Base-by-base conservation (phyloP, 2,329 filamentous ascomycete genomes). In the Hypocrella siamensis region DNA sequence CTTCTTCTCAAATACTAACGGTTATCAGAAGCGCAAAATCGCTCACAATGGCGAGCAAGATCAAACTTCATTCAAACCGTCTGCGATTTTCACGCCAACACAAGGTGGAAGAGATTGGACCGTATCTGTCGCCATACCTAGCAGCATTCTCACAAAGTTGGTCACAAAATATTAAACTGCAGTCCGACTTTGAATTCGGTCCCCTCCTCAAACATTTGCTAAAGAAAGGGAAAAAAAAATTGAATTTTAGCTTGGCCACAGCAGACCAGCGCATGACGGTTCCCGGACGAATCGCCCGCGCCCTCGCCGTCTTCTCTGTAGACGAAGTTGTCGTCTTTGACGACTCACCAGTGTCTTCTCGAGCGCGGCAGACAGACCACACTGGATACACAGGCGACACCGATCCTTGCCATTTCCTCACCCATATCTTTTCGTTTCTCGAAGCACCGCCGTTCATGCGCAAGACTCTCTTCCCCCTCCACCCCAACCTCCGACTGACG, bases 271-370 rank as follows among this genome's bases (percentile, higher is more conserved):
- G 83, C 48, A 83, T 78, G 22, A 65, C 68, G 30, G 63, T 80
- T 30, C 78, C 76, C 2, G 80, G 79, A 6, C 75, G 79, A 40
- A 75, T 93, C 32, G 83, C 83, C 5, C 79, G 84, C 32, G 81
- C 82, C 21, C 67, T 84, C 31, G 79, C 81, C 38, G 77, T 92
- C 39, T 92, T 90, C 56, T 78, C 72, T 46, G 68, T 93, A 42
- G 84, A 93, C 49, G 84, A 93, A 56, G 66, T 92, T 19, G 65
- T 93, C 31, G 60, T 93, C 33, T 93, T 80, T 52, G 75, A 88
- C 47, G 84, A 92, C 54, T 64, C 63, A 22, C 64, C 65, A 3
- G 31, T 44, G 6, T 55, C 62, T 11, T 46, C 60, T 19, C 64
- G 65, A 19, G 56, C 61, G 19, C 51, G 47, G 17, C 54, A 52